These are phyloP conservation scores for Trichoderma sp. DNA, from an alignment of 2,329 filamentous ascomycete genomes.

Conservation along the genomic window DNA sequence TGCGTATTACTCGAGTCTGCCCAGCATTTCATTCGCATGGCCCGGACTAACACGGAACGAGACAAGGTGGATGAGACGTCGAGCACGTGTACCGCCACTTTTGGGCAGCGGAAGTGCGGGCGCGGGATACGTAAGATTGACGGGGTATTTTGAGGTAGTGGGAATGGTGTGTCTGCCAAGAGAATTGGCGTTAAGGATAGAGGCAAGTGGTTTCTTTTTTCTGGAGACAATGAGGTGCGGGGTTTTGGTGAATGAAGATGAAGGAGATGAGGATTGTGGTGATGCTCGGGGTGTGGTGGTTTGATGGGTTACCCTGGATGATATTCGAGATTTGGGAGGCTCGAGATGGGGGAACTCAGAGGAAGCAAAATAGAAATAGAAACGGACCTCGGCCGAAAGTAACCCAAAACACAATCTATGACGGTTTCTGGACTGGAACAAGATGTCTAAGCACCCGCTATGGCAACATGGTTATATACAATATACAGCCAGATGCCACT, in stretches of 20 bases:
- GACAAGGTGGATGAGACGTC: not conserved
- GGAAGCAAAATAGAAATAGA: not conserved
- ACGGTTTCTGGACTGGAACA: not conserved
- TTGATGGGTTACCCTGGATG: not conserved
- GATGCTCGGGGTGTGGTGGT: not conserved
- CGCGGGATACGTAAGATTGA: slow-evolving; percentile 18
- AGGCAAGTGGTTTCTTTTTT: not conserved
- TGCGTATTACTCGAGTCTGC: not conserved
- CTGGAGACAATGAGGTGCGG: not conserved
- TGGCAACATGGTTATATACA: not conserved
- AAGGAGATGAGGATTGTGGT: not conserved
- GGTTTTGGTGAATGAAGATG: slow-evolving; percentile 4
- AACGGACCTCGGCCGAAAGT: not conserved
- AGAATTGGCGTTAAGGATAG: not conserved
- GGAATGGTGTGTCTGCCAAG: slow-evolving; percentile 9
- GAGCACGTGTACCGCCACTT: slow-evolving; percentile 16
- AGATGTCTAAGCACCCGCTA: not conserved
- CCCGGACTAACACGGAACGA: not conserved
- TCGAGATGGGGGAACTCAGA: not conserved
- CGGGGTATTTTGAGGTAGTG: not conserved
- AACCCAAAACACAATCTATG: not conserved
- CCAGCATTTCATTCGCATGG: not conserved
- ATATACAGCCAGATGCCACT: not conserved
- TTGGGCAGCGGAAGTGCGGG: not conserved
- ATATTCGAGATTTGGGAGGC: not conserved